Evolutionary conservation across 352 stramenopile species (phyloP).

Genomic region (Phytophthora niederhauseri): DNA sequence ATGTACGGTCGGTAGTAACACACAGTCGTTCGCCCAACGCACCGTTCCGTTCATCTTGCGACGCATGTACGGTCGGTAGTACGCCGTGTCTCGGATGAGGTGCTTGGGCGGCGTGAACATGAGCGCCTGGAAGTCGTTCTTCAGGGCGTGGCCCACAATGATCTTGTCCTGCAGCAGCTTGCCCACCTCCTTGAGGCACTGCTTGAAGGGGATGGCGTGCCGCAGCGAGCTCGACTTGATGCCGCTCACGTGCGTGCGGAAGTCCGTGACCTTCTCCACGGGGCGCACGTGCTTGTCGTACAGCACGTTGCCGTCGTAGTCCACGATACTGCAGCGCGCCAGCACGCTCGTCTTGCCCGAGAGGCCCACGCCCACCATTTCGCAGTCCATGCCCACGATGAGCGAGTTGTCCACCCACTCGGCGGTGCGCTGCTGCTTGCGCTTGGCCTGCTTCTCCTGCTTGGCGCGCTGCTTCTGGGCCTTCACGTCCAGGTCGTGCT

Average conservation of each 20-base stretch:
- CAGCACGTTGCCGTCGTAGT: slow-evolving; percentile 82
- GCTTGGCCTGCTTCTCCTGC: slow-evolving; percentile 52
- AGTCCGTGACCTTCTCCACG: slow-evolving; percentile 88
- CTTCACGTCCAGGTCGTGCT: slow-evolving; percentile 44
- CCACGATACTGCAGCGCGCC: slow-evolving; percentile 88
- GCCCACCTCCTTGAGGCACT: slow-evolving; percentile 86
- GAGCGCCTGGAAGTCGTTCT: slow-evolving; percentile 89
- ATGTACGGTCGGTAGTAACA: too few species aligned
- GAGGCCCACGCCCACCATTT: slow-evolving; percentile 87
- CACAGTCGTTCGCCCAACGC: slow-evolving; percentile 10
- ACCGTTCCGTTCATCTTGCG: slow-evolving; percentile 87
- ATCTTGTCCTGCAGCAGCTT: slow-evolving; percentile 86
- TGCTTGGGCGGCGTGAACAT: slow-evolving; percentile 87
- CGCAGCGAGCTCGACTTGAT: slow-evolving; percentile 74
- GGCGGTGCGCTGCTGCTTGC: slow-evolving; percentile 55
- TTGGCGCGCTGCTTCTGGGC: slow-evolving; percentile 49
- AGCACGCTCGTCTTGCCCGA: slow-evolving; percentile 81
- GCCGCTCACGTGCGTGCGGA: slow-evolving; percentile 86
- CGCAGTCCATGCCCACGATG: slow-evolving; percentile 90
- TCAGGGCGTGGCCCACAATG: slow-evolving; percentile 80
- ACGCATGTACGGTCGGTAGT: slow-evolving; percentile 88
- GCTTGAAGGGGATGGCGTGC: slow-evolving; percentile 76
- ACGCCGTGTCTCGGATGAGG: slow-evolving; percentile 82
- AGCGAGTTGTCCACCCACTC: slow-evolving; percentile 81
- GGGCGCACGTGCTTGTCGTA: slow-evolving; percentile 87